phyloP scores from a whole-genome alignment of 805 yeast genomes.

The Barnettozyma pratensis region DNA sequence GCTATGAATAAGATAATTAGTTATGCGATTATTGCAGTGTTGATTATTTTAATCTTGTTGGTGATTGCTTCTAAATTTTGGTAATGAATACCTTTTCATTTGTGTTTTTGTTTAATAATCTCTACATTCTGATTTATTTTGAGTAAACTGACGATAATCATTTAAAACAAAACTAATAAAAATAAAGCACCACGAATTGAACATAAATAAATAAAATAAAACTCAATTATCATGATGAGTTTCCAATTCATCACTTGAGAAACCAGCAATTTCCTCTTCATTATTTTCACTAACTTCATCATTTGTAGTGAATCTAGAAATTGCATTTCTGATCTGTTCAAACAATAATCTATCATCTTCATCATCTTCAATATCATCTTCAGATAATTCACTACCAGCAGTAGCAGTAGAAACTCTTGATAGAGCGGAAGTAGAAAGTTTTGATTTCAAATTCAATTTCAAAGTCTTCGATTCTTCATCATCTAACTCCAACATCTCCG shows the following conservation, averaged over 20 bases:
- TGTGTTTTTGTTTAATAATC: neutral
- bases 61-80: conserved; percentile 70
- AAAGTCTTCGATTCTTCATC: conserved; percentile 48
- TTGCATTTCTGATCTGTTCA: conserved; percentile 38
- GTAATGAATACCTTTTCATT: conserved; percentile 7
- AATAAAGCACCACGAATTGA: neutral
- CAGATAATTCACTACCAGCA: neutral
- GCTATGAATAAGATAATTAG: conserved; percentile 89
- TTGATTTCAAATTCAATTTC: conserved; percentile 18
- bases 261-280: conserved; percentile 24
- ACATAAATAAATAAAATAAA: neutral
- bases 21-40: conserved; percentile 85
- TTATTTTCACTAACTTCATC: conserved; percentile 10
- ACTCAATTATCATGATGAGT: conserved; percentile 27
- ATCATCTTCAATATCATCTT: conserved; percentile 19
- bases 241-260: conserved; percentile 55
- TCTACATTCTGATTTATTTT: neutral
- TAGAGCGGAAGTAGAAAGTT: conserved; percentile 14
- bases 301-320: conserved; percentile 27
- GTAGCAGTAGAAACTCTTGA: conserved; percentile 16
- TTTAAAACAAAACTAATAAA: neutral
- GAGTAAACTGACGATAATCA: neutral
- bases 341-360: conserved; percentile 30
- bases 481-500: conserved; percentile 59
- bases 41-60: conserved; percentile 72